Base-by-base conservation (phyloP, 2,329 filamentous ascomycete species). In the Colletotrichum graminicola region DNA sequence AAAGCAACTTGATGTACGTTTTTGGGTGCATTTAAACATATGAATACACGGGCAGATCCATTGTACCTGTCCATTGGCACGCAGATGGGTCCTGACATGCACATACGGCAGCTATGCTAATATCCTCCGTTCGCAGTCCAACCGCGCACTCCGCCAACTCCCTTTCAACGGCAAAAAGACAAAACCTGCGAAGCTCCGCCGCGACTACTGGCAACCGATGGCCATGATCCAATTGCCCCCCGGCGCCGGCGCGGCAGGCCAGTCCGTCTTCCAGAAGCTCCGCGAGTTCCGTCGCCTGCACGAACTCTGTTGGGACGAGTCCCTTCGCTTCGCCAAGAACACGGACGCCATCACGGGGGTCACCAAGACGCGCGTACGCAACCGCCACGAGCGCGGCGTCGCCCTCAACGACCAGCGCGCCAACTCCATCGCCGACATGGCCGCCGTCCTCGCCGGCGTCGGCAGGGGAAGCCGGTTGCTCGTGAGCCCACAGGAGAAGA, bases 151-250 rank as follows among this genome's bases (percentile, higher is more conserved):
- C 74, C 84, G 86, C 76, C 89, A 91, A 77, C 79, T 92, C 72
- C 87, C 89, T 59, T 92, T 87, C 82, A 89, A 90, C 74, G 90
- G 90, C 80, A 92, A 92, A 79, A 92, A 93, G 80, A 85, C 88
- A 57, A 87, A 88, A 74, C 90, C 90, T 2, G 79, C 86, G 65
- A 89, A 88, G 76, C 82, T 92, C 49, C 89, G 91, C 70, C 91
- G 90, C 79, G 91, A 93, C 82, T 88, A 90, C 80, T 92, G 91
- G 90, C 82, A 82, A 43, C 88, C 88, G 8, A 81, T 92, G 76
- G 89, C 89, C 62, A 80, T 86, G 73, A 87, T 92, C 72, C 82
- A 86, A 76, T 90, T 93, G 77, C 85, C 85, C 54, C 72, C 80
- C 55, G 87, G 86, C 54, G 80, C 83, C 49, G 87, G 86, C 70